Percentiles rank a stretch among this genome's conserved stretches.
phyloP scores from a whole-genome alignment of 352 stramenopile genomes.

The Phytophthora niederhauseri region DNA sequence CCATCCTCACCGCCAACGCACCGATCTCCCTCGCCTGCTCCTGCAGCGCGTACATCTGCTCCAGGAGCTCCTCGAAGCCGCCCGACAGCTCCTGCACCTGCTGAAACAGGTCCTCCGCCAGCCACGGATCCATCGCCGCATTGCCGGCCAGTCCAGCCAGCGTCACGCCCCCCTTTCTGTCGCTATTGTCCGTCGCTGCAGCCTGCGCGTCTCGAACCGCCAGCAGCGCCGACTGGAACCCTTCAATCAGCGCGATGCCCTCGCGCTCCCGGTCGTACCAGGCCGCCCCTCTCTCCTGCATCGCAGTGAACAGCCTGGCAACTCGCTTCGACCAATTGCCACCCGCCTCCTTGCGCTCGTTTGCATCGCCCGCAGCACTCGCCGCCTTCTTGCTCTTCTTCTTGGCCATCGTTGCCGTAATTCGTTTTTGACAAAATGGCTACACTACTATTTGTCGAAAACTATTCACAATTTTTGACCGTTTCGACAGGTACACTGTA shows the following conservation, averaged over 20 bases:
- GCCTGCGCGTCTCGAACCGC: slow-evolving; percentile 38
- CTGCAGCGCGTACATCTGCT: slow-evolving; percentile 66
- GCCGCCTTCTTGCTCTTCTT: slow-evolving; percentile 44
- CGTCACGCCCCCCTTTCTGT: slow-evolving; percentile 3
- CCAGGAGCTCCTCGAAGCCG: slow-evolving; percentile 58
- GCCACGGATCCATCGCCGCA: slow-evolving; percentile 65
- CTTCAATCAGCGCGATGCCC: slow-evolving; percentile 68
- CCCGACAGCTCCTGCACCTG: slow-evolving; percentile 57
- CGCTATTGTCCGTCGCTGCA: slow-evolving; percentile 4
- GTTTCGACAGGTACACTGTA: neutral
- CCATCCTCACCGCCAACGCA: slow-evolving; percentile 22
- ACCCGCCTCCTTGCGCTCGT: neutral
- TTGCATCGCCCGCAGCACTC: neutral
- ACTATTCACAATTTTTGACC: too few species aligned
- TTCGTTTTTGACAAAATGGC: neutral
- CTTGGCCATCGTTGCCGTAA: slow-evolving; percentile 37
- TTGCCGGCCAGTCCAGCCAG: slow-evolving; percentile 41
- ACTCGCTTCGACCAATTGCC: slow-evolving; percentile 7
- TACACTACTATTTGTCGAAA: neutral
- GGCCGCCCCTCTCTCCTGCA: slow-evolving; percentile 48
- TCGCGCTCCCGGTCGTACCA: slow-evolving; percentile 74
- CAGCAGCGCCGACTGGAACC: slow-evolving; percentile 69
- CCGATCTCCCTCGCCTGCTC: slow-evolving; percentile 40
- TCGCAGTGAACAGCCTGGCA: slow-evolving; percentile 38
- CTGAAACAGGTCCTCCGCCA: slow-evolving; percentile 69